These are phyloP conservation scores for Daldinia concentrica DNA, from an alignment of 495 filamentous ascomycete genomes.

Conservation along the genomic window DNA sequence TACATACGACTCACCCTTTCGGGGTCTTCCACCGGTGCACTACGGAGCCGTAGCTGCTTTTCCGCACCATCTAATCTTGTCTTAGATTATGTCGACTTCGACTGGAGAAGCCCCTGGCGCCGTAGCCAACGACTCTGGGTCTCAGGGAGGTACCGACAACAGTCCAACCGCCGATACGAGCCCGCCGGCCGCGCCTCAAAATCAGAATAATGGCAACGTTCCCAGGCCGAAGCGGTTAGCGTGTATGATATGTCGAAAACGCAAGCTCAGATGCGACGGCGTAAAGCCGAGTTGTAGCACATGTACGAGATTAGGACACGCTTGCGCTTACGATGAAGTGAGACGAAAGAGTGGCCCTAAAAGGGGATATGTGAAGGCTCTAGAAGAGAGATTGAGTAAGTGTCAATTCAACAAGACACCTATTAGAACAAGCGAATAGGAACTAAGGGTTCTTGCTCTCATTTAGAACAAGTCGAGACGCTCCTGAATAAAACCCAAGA, in stretches of 20 bases:
- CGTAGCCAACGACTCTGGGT: constrained; percentile 40
- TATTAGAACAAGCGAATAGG: constrained; percentile 5
- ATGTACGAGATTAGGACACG: constrained; percentile 86
- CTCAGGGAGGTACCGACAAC: constrained; percentile 39
- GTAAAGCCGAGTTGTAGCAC: constrained; percentile 88
- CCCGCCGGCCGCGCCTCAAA: constrained; percentile 26
- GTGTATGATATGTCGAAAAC: constrained; percentile 94
- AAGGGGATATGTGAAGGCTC: constrained; percentile 95
- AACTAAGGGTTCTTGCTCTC: constrained; percentile 33
- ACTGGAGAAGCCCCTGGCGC: constrained; percentile 22
- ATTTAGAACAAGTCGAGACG: constrained; percentile 90
- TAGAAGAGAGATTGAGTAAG: constrained; percentile 93
- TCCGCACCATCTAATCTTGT: constrained; percentile 1
- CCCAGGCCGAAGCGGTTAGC: constrained; percentile 93
- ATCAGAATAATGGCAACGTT: constrained; percentile 64
- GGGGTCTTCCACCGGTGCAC: constrained; percentile 1
- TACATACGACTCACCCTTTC: constrained; percentile 11
- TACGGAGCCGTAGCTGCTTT: background rate
- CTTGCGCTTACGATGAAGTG: constrained; percentile 94
- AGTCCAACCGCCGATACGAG: constrained; percentile 39
- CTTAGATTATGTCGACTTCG: constrained; percentile 28
- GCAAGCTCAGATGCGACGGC: constrained; percentile 87
- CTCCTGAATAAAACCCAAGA: constrained; percentile 78
- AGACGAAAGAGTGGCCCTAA: constrained; percentile 98
- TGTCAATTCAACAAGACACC: constrained; percentile 17